These are phyloP conservation scores for Coemansia sp. DNA, from an alignment of 192 early-diverging fungal genomes.

Conservation along the genomic window DNA sequence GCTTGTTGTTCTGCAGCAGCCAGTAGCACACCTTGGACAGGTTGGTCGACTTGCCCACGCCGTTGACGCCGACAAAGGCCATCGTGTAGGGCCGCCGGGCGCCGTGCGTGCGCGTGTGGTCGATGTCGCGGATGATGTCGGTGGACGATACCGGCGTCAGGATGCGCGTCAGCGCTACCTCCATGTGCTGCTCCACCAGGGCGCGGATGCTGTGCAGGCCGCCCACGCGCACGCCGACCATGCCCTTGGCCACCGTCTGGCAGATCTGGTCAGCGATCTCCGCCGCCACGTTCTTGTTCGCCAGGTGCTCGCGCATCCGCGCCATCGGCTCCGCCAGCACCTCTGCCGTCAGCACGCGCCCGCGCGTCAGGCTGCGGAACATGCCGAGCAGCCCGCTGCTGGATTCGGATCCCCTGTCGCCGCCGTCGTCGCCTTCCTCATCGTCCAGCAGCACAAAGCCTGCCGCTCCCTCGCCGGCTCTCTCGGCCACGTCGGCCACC, in stretches of 20 bases:
- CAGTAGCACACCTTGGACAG: slow-evolving; percentile 94
- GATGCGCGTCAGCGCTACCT: slow-evolving; percentile 78
- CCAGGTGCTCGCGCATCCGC: slow-evolving; percentile 89
- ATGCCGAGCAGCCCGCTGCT: slow-evolving; percentile 63
- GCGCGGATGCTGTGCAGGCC: slow-evolving; percentile 73
- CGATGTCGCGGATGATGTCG: slow-evolving; percentile 89
- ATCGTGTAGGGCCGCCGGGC: slow-evolving; percentile 82
- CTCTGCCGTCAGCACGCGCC: slow-evolving; percentile 69
- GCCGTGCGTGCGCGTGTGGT: slow-evolving; percentile 59
- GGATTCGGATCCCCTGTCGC: slow-evolving; percentile 44
- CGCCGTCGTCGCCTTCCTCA: slow-evolving; percentile 52
- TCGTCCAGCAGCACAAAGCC: slow-evolving; percentile 57
- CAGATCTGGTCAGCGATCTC: slow-evolving; percentile 85
- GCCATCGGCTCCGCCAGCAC: slow-evolving; percentile 76
- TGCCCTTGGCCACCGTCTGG: slow-evolving; percentile 67
- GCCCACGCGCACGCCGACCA: slow-evolving; percentile 75
- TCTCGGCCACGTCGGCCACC: slow-evolving; percentile 68
- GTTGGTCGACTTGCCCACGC: slow-evolving; percentile 93
- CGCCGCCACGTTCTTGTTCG: slow-evolving; percentile 91
- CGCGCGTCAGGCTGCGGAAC: slow-evolving; percentile 70
- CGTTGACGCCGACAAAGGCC: slow-evolving; percentile 94
- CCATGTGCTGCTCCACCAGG: slow-evolving; percentile 79
- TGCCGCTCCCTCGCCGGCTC: slow-evolving; percentile 50
- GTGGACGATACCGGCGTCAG: slow-evolving; percentile 87
- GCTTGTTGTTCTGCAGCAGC: slow-evolving; percentile 88